Base-by-base conservation (phyloP, 805 yeast genomes). In the Candida jianshihensis region DNA sequence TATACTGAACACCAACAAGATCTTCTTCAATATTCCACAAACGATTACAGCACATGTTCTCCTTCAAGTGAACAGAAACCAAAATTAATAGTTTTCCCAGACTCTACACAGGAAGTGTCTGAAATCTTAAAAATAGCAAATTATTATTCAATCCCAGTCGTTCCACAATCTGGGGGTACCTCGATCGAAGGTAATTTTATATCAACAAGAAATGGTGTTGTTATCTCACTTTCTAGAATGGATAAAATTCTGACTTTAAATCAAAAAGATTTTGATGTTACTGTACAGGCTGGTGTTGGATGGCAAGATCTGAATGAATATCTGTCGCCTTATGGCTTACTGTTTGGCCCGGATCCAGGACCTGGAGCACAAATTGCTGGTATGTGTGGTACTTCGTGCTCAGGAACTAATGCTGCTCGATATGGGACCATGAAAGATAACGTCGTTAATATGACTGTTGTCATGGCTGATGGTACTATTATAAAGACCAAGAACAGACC, bases 361-460 rank as follows among this genome's bases (percentile, higher is more conserved):
- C 85, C 88, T 19, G 83, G 85, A 30, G 89, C 87, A 2, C 66
- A 75, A 41, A 74, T 81, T 34, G 81, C 82, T 19, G 90, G 90
- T 4, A 77, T 79, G 71, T 73, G 76, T 32, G 78, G 78, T 14
- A 79, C 82, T 29, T 75, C 79, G 28, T 81, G 87, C 40, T 78
- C 86, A 0, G 89, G 90, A 6, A 78, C 87, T 6, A 77, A 80
- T 45, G 86, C 87, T 14, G 71, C 74, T 22, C 56, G 82, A 33
- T 81, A 78, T 47, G 89, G 89, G n/a, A 81, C 87, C 18, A 78
- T 80, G 75, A 72, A 76, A 49, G 84, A 81, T 53, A 75, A 79
- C 50, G 72, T 78, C 2, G 57, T 80, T 24, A 69, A 70, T 44
- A 53, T 80, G 40, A 81, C 83, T 1, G 81, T 81, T 19, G 89